These are phyloP conservation scores for Bipolaris gigantea DNA, from an alignment of 2,329 filamentous ascomycete species.

Conservation along the genomic window DNA sequence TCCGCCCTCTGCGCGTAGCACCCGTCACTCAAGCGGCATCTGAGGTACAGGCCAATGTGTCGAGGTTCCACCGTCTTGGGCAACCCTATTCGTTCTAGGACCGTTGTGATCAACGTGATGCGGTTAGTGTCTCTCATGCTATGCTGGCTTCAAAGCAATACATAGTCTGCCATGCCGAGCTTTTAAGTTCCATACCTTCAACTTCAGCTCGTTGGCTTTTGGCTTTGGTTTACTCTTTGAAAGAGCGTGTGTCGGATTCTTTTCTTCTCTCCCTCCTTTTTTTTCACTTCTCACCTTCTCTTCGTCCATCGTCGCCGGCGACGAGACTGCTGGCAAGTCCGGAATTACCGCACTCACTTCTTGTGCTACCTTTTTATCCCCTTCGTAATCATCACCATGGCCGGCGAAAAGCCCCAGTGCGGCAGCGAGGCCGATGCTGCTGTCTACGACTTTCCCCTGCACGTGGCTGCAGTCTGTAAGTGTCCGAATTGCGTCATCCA, in stretches of 20 bases:
- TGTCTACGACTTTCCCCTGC: slow-evolving; percentile 43
- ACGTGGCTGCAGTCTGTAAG: slow-evolving; percentile 46
- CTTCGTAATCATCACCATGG: slow-evolving; percentile 29
- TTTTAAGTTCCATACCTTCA: slow-evolving; percentile 24
- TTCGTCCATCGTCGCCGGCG: slow-evolving; percentile 39
- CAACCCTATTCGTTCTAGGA: slow-evolving; percentile 30
- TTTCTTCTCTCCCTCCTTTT: slow-evolving; percentile 21
- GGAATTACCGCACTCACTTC: slow-evolving; percentile 19
- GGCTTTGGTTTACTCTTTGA: slow-evolving; percentile 37
- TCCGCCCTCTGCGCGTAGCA: slow-evolving; percentile 38
- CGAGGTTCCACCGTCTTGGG: slow-evolving; percentile 28
- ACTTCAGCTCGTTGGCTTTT: slow-evolving; percentile 22
- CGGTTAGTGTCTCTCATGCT: slow-evolving; percentile 29
- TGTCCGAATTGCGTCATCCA: background rate
- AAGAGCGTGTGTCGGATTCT: slow-evolving; percentile 32
- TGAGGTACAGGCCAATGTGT: slow-evolving; percentile 37
- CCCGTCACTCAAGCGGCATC: slow-evolving; percentile 25
- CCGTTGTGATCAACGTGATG: slow-evolving; percentile 33
- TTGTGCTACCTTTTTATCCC: slow-evolving; percentile 11
- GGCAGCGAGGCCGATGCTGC: slow-evolving; percentile 34
- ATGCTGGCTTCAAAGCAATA: slow-evolving; percentile 32
- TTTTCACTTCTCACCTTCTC: slow-evolving; percentile 19
- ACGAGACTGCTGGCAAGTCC: slow-evolving; percentile 38
- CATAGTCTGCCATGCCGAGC: slow-evolving; percentile 37
- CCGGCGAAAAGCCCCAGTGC: slow-evolving; percentile 39